A percentile compares a stretch with the other conserved stretches of the same genome.
Evolutionary conservation across 106 monocot genomes (phyloP).

Genomic region (Acorus calamus): DNA sequence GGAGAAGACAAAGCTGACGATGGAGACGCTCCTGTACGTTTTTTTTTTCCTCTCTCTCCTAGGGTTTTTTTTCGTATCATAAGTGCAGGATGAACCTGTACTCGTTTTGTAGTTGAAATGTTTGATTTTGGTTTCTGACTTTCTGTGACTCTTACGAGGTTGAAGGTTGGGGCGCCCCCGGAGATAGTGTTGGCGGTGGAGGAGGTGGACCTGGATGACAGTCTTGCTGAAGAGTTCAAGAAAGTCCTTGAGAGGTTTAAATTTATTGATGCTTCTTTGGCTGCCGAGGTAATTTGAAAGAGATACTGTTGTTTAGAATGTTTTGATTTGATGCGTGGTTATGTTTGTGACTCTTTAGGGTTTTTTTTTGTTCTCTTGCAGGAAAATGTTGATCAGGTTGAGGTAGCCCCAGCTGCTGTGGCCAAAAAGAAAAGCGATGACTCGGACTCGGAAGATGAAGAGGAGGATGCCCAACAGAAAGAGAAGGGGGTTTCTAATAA

Average conservation of each 20-base stretch:
- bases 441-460: slow-evolving; percentile 86
- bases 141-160: too few relatives aligned
- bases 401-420: slow-evolving; percentile 33
- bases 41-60: not conserved
- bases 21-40: slow-evolving; percentile 37
- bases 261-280: slow-evolving; percentile 37
- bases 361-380: slow-evolving; percentile 15
- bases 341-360: not conserved
- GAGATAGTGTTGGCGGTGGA: slow-evolving; percentile 91
- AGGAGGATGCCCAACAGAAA: slow-evolving; percentile 55
- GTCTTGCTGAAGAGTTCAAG: slow-evolving; percentile 65
- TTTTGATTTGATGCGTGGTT: not conserved
- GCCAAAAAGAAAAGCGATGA: slow-evolving; percentile 38
- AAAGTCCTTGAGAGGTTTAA: slow-evolving; percentile 78
- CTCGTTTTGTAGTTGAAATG: too few relatives aligned
- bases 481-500: slow-evolving; percentile 81
- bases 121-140: not conserved
- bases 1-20: slow-evolving; percentile 16
- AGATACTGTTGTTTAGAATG: not conserved
- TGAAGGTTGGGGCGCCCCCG: slow-evolving; percentile 43
- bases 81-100: not conserved
- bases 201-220: slow-evolving; percentile 66
- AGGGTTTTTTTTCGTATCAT: slow-evolving; percentile 2
- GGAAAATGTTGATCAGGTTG: slow-evolving; percentile 58
- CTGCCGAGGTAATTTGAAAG: slow-evolving; percentile 28